Base-by-base conservation (phyloP, 106 monocot species). In the Dactylorhiza incarnata region DNA sequence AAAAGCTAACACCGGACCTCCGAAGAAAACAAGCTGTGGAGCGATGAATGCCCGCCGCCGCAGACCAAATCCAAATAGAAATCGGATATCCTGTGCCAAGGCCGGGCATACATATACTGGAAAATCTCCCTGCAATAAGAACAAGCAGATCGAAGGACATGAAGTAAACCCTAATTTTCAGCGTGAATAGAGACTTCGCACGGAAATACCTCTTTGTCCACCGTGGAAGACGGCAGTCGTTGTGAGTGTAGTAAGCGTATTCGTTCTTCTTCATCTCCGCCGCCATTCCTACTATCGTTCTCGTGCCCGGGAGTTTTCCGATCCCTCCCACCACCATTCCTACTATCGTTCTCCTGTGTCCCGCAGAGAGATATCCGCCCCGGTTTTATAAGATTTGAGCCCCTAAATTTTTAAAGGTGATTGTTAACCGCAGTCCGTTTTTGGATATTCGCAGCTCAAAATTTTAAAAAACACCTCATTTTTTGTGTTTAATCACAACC, bases 51-150 rank as follows among this genome's bases (percentile, higher is more conserved):
- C 23, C 87, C 89, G 22, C 74, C 82, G 13, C 63, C 6, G 26
- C 63, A 24, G 73, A 93, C 90, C 58, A 90, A 61, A 62, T 87
- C 76, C 19, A 93, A 79, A 70, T 93, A 93, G 81, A 97, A 97
- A 44, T 86, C 77, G 24, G 76, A 56, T 24, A 97, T 80, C 62
- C 56, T 89, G 37, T 82, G 63, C 96, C 93, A 97, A 69, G 89
- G 86, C 79, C 85, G 80, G 11, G 25, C 77, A 69, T 91, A 79
- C 96, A 97, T 93, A 76, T 56, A 93, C 74, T 85, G 50, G 75
- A 82, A 96, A 73, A 87, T 87, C 81, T 93, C 93, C 81, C 95
- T 95, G 56, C 20, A 25, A 8, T 2, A 9, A 65, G 45, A 44
- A 47, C 25, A 1, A 47, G 15, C 47, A 6, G 13, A 20, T 8